Base-by-base conservation (phyloP, 1,139 yeast genomes). In the Lodderomyces orthopsilosis region DNA sequence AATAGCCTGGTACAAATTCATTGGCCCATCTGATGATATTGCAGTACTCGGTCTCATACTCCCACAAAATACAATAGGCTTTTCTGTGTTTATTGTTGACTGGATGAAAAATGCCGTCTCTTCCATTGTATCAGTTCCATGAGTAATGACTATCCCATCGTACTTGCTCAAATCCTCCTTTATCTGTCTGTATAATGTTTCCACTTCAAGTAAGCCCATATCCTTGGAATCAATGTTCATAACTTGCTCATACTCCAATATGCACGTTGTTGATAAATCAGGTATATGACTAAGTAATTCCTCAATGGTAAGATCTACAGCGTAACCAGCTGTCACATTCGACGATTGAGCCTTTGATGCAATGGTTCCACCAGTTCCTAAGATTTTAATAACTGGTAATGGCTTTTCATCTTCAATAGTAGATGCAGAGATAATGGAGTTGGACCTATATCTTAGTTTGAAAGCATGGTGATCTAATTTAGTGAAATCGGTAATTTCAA, bases 281-380 rank as follows among this genome's bases (percentile, higher is more conserved):
- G 89, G 89, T 40, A 83, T 80, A 7, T 77, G 62, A 24, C 68
- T 64, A 37, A 81, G 62, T 51, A 83, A 65, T 46, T 82, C 85
- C 51, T 81, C 84, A 43, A 82, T 79, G 10, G 86, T 78, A 50
- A 83, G 63, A 57, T 81, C 88, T 2, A 83, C 87, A 45, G 78
- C 70, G 56, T 83, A 83, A 1, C 87, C 88, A 1, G 86, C 85
- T 2, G 88, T 82, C 46, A 79, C 80, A 23, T 80, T 72, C 1
- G 80, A 66, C 12, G 70, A 58, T 1, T 68, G 59, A 0, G 85
- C 86, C 54, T 80, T 81, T 1, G 87, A 79, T 1, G 88, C 88
- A 51, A 83, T 83, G 2, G 89, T 83, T 12, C 89, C 89, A 8
- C 89, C 89, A 1, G 89, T 83, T 2, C 87, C 89, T 28, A 83